These are phyloP conservation scores for Buxus sempervirens DNA, from an alignment of 164 flowering plant species.

Conservation along the genomic window DNA sequence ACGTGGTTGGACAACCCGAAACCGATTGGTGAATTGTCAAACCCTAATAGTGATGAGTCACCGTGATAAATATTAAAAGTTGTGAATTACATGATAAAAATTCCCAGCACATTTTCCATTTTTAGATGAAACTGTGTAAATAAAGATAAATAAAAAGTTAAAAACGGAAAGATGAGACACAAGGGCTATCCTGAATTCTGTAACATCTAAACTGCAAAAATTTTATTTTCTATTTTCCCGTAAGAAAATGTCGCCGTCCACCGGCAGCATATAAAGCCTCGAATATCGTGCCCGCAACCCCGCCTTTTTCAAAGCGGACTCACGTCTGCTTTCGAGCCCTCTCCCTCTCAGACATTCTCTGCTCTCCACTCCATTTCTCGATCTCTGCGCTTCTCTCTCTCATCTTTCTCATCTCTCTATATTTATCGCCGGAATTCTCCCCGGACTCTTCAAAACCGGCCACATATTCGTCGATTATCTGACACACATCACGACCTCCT, in stretches of 20 bases:
- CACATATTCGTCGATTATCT: background rate
- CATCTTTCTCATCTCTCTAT: no score
- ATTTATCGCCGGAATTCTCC: background rate
- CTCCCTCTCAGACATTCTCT: conserved; percentile 13
- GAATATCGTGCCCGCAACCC: conserved; percentile 10
- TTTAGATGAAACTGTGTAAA: no score
- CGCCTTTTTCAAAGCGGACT: conserved; percentile 21
- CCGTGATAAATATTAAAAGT: no score
- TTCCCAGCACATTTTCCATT: no score
- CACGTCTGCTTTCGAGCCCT: conserved; percentile 18
- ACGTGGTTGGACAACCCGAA: no score
- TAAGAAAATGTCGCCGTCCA: conserved; percentile 16
- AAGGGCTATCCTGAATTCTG: no score
- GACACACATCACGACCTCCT: background rate
- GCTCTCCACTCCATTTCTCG: conserved; percentile 8
- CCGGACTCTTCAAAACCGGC: background rate
- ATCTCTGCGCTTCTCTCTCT: background rate
- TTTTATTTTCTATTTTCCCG: background rate
- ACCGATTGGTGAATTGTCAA: no score
- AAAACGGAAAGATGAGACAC: no score
- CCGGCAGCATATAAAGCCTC: conserved; percentile 8
- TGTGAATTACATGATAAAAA: no score
- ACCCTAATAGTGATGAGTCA: no score
- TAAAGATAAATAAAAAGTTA: no score
- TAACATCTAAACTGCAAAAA: no score